Base-by-base conservation (phyloP, 2,329 filamentous ascomycete species). In the Colletotrichum shisoi region DNA sequence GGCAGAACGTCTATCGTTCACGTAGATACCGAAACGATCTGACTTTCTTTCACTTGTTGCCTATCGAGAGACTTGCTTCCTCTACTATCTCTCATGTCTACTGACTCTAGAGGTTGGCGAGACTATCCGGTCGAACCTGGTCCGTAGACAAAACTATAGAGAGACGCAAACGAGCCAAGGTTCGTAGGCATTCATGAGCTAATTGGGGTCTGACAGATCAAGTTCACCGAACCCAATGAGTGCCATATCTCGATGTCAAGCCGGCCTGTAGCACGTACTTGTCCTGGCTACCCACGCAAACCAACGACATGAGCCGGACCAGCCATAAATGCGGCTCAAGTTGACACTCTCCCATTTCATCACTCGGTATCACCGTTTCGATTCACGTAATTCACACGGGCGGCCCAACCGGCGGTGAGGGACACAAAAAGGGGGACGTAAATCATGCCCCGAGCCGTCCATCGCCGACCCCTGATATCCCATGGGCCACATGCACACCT, bases 401-500 rank as follows among this genome's bases (percentile, higher is more conserved):
- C 42, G 19, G 27, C 13, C 27, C 15, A 48, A 39, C 42, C 42
- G n/a, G 42, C 27, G 31, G 42, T 24, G 45, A 59, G 39, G 31
- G 51, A 39, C 27, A 8, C 51, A 24, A 19, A 12, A 40, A 49
- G 21, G 39, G 21, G 17, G 13, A 17, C 15, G 44, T 21, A 11
- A 9, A 59, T n/a, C 34, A 31, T 40, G 19, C 57, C 34, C 15
- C 19, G n/a, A 39, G 39, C n/a, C 44, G 49, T 40, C 31, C 31
- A 59, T 27, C 31, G 44, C 44, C 19, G 15, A 59, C 31, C 57
- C 57, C 31, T 40, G 27, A 51, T 45, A 46, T 57, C 46, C 40
- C 60, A 46, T 31, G 7, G 27, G 27, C 27, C 27, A 31, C 53
- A 46, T 42, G 46, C 31, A 53, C 48, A 54, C 63, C 53, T 63